Conservation (phyloP, 768 basidiomycete species). For the Suillus lakei region DNA sequence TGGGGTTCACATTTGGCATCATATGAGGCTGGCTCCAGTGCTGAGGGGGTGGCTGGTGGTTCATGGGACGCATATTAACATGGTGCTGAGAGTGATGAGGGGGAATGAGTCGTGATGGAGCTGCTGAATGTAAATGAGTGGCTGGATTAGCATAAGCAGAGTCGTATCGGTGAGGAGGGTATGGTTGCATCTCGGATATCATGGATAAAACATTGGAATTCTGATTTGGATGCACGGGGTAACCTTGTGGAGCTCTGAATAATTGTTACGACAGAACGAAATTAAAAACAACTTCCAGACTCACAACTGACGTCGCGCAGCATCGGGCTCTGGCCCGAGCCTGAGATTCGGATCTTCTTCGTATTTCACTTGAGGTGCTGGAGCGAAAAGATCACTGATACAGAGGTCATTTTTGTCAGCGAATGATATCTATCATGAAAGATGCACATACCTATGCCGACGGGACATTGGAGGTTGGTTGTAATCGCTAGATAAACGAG, state of each 20-base stretch:
- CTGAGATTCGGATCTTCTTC: constrained; percentile 6
- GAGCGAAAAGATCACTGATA: constrained; percentile 2
- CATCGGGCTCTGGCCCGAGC: constrained; percentile 48
- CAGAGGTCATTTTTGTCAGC: constrained; percentile 1
- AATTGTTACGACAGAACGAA: constrained; percentile 19
- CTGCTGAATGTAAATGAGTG: constrained; percentile 31
- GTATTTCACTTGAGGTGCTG: constrained; percentile 1
- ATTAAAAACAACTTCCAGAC: constrained; percentile 24
- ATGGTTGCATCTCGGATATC: constrained; percentile 62
- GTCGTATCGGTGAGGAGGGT: constrained; percentile 60
- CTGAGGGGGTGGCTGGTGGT: constrained; percentile 46
- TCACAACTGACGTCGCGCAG: constrained; percentile 52
- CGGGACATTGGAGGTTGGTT: constrained; percentile 43
- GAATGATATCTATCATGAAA: constrained; percentile 5
- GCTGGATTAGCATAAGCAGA: constrained; percentile 45
- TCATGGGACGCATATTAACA: constrained; percentile 54
- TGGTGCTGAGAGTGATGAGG: constrained; percentile 34
- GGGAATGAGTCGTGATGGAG: constrained; percentile 44
- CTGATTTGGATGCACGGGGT: constrained; percentile 47
- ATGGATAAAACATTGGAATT: constrained; percentile 52
- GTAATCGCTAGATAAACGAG: constrained; percentile 48
- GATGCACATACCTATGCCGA: constrained; percentile 42
- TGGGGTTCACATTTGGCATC: constrained; percentile 51
- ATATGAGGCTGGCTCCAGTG: constrained; percentile 60
- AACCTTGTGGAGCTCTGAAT: constrained; percentile 47